Evolutionary conservation across 2,329 filamentous ascomycete species (phyloP), one percentile per base, ranked within the genome.

Genomic region (Hypoxylon sp.): DNA sequence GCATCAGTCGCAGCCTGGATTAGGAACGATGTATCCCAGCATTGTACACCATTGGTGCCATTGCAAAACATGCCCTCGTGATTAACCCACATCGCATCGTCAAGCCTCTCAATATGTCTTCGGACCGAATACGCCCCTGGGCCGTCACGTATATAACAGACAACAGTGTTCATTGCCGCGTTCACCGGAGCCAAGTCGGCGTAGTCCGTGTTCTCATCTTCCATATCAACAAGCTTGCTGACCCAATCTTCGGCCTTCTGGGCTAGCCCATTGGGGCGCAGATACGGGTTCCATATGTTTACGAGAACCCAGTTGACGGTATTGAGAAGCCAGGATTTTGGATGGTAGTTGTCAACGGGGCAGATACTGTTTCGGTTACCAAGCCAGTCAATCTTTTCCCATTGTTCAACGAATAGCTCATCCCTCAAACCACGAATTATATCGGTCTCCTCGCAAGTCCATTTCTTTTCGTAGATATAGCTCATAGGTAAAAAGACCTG

Each of bases 21-120:
- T 17, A 91, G 83, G 77, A 98, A 98, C 0, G 94, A 88, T 0
- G 96, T 99, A 78, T 99, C 96, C 96, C 96, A 99, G 71, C 90
- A 92, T 80, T 99, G 96, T 1, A 98, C 94, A n/a, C 96, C 96
- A 73, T 99, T 98, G 8, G 96, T 99, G 39, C 96, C 96, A 74
- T 98, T 98, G 81, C 91, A 91, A 52, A 98, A 86, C 93, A 99
- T 94, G 5, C 96, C 96, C 78, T 98, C 94, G 35, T 90, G 80
- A 70, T 97, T 97, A 54, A 99, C 85, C 94, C 96, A 99, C 31
- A 99, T 80, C 68, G 91, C 97, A 75, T 99, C 96, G 47, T 93
- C 87, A 11, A 97, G 80, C 3, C 94, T 89, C 74, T 98, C 93
- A 8, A 93, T 84, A 76, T 98, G 95, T 44, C 91, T 87, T 53